phyloP scores from a whole-genome alignment of 2,329 filamentous ascomycete genomes.

The Scortechinia acanthostroma region DNA sequence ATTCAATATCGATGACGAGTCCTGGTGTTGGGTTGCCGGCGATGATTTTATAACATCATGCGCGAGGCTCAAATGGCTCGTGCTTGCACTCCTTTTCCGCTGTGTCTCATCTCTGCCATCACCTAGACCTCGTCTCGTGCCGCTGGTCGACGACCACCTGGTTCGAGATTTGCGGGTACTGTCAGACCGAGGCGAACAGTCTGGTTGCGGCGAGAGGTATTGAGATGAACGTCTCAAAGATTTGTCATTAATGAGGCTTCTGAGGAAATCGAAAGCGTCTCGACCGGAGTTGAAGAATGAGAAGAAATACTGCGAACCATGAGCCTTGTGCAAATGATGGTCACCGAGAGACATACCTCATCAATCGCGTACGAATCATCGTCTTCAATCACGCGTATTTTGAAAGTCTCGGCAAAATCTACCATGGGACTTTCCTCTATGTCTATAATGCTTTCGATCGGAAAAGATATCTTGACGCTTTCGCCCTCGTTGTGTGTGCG shows the following conservation, averaged over 20 bases:
- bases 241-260: conserved; percentile 62
- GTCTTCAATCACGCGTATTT: conserved; percentile 85
- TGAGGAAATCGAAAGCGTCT: conserved; percentile 75
- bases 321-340: neutral
- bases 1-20: neutral
- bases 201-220: conserved; percentile 6
- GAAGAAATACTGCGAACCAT: conserved; percentile 72
- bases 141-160: neutral
- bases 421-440: conserved; percentile 87
- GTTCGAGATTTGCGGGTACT: no score
- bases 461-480: conserved; percentile 90
- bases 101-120: neutral
- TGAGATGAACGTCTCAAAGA: conserved; percentile 6
- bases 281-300: conserved; percentile 84
- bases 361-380: conserved; percentile 93
- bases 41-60: neutral
- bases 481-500: conserved; percentile 92
- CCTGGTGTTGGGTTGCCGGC: neutral
- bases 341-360: conserved; percentile 20
- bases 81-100: neutral
- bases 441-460: conserved; percentile 82
- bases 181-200: no score
- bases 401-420: conserved; percentile 87
- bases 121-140: neutral
- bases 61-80: neutral